Conservation (phyloP, 768 basidiomycete genomes). For the Lactifluus volemus region DNA sequence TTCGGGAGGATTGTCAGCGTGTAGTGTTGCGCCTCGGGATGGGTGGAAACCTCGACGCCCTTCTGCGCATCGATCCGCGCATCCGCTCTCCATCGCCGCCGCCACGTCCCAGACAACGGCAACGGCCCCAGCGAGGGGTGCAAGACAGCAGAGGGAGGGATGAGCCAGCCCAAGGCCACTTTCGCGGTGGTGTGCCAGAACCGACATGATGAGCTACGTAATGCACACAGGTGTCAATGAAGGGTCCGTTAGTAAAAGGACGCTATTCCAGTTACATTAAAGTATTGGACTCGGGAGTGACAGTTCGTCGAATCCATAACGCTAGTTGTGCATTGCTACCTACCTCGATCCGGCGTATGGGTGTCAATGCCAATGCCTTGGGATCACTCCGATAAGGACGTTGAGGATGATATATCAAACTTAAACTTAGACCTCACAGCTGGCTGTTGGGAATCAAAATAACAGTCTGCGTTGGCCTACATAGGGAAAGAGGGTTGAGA, state of each 20-base stretch:
- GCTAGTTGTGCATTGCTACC: too few species aligned
- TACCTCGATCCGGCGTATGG: too few species aligned
- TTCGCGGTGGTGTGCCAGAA: background rate
- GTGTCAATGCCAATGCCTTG: too few species aligned
- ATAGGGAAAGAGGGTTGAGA: too few species aligned
- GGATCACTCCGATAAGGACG: too few species aligned
- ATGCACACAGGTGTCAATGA: background rate
- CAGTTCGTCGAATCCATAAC: background rate
- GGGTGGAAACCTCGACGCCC: conserved; percentile 7
- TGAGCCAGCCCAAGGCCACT: background rate
- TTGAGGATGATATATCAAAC: too few species aligned
- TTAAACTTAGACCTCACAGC: too few species aligned
- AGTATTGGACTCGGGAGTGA: background rate
- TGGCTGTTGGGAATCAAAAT: too few species aligned
- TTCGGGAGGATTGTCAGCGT: conserved; percentile 18
- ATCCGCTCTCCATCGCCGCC: background rate
- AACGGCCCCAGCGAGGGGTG: background rate
- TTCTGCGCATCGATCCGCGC: conserved; percentile 9
- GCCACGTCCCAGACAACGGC: background rate
- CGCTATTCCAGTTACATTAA: background rate
- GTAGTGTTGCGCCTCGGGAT: conserved; percentile 10
- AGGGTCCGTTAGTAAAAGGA: background rate
- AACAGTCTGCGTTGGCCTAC: too few species aligned
- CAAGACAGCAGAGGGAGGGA: background rate
- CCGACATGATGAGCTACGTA: background rate